phyloP scores from a whole-genome alignment of 2,329 filamentous ascomycete genomes.

The Acrocalymma vagum region DNA sequence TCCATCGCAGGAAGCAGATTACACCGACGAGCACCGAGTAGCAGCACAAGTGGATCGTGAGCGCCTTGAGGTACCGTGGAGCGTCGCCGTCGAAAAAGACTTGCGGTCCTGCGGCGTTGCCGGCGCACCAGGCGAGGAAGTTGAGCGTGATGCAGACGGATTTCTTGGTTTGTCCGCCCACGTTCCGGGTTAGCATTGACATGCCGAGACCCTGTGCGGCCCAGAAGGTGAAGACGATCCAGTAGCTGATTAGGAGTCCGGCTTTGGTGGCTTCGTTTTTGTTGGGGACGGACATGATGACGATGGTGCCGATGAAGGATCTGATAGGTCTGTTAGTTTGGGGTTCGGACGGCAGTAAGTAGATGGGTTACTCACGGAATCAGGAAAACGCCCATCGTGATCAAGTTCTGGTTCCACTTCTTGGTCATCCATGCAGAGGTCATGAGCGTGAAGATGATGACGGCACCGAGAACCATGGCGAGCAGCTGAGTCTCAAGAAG shows the following conservation, averaged over 20 bases:
- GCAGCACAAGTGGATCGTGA: constrained; percentile 74
- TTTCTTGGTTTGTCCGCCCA: constrained; percentile 79
- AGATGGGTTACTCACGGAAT: constrained; percentile 63
- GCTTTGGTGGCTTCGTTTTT: constrained; percentile 66
- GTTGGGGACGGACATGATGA: constrained; percentile 73
- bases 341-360: too few relatives aligned
- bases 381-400: constrained; percentile 72
- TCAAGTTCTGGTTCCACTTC: constrained; percentile 72
- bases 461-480: constrained; percentile 77
- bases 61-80: constrained; percentile 74
- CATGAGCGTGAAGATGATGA: constrained; percentile 76
- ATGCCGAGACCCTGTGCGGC: constrained; percentile 73
- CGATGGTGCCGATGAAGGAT: constrained; percentile 75
- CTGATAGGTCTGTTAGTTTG: constrained; percentile 45
- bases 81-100: constrained; percentile 58
- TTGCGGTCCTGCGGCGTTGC: constrained; percentile 69
- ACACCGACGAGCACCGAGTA: constrained; percentile 68
- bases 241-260: constrained; percentile 76
- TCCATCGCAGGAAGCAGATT: constrained; percentile 66
- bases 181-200: constrained; percentile 73
- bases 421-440: constrained; percentile 73
- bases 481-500: constrained; percentile 75
- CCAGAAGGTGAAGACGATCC: constrained; percentile 81
- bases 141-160: constrained; percentile 72
- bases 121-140: constrained; percentile 74